Evolutionary conservation across 345 rosid genomes (phyloP).

Genomic region (Limnanthes douglasii): DNA sequence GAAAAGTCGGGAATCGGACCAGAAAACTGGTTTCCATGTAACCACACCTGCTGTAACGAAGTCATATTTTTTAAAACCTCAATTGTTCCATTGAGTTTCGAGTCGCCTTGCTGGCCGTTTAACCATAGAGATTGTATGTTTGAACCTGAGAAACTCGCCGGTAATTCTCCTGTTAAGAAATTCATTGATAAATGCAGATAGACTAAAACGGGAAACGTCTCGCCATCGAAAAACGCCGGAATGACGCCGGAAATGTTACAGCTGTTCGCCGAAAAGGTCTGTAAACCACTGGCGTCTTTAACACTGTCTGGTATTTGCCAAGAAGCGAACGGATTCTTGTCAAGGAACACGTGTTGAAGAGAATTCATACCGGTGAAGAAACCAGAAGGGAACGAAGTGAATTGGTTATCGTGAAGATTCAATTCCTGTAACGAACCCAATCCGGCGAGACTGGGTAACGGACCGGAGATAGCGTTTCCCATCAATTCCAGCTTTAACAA

Average conservation of each 20-base stretch:
- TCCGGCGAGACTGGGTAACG: constrained; percentile 40
- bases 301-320: constrained; percentile 48
- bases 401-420: constrained; percentile 23
- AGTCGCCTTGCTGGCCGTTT: constrained; percentile 20
- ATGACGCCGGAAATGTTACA: constrained; percentile 35
- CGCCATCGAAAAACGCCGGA: constrained; percentile 27
- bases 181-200: constrained; percentile 31
- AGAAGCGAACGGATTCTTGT: constrained; percentile 23
- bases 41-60: constrained; percentile 35
- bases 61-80: constrained; percentile 37
- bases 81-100: constrained; percentile 38
- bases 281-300: constrained; percentile 22
- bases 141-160: constrained; percentile 17
- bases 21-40: constrained; percentile 40
- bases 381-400: constrained; percentile 29
- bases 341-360: constrained; percentile 19
- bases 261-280: constrained; percentile 27
- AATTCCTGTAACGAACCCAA: constrained; percentile 20
- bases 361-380: constrained; percentile 48
- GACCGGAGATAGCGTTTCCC: constrained; percentile 30
- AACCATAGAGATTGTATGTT: constrained; percentile 31
- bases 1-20: constrained; percentile 68
- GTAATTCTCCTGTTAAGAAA: constrained; percentile 36
- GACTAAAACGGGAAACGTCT: constrained; percentile 19
- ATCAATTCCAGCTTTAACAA: constrained; percentile 32